Evolutionary conservation across 306 rosid genomes (phyloP).

Genomic region (Lablab purpureus): DNA sequence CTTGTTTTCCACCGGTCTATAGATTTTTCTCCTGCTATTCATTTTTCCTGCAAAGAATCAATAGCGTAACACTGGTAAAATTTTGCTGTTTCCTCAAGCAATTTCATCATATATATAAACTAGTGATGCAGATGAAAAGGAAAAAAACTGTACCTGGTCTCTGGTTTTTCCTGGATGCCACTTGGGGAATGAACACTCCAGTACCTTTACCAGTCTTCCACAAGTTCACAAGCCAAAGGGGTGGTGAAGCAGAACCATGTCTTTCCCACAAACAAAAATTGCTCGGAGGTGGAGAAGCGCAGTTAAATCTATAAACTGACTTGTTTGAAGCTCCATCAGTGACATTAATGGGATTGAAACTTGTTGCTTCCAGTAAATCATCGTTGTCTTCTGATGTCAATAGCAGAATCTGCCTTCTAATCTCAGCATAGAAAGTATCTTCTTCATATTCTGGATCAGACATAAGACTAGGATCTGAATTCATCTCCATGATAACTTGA

Average conservation of each 20-base stretch:
- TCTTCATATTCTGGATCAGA: constrained; percentile 57
- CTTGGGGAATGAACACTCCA: constrained; percentile 83
- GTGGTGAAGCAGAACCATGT: constrained; percentile 43
- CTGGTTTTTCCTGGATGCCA: constrained; percentile 44
- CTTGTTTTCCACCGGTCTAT: constrained; percentile 54
- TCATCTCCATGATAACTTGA: constrained; percentile 47
- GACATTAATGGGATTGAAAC: constrained; percentile 7
- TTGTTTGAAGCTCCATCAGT: constrained; percentile 16
- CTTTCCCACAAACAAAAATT: constrained; percentile 51
- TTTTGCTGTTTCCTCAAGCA: not conserved
- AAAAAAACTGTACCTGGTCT: constrained; percentile 49
- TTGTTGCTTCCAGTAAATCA: constrained; percentile 47
- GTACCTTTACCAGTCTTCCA: constrained; percentile 71
- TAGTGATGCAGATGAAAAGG: no score
- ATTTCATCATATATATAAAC: not conserved
- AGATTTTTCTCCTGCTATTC: constrained; percentile 45
- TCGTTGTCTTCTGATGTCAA: constrained; percentile 64
- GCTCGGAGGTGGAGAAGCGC: constrained; percentile 1
- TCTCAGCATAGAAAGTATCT: constrained; percentile 69
- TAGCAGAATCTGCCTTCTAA: constrained; percentile 69
- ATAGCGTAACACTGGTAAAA: not conserved
- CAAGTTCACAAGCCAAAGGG: constrained; percentile 57
- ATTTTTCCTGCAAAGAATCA: constrained; percentile 50
- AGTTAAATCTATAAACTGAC: not conserved
- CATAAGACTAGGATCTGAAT: constrained; percentile 36